Base-by-base conservation (phyloP, 192 early-diverging fungal species). In the Backusella macrospora region DNA sequence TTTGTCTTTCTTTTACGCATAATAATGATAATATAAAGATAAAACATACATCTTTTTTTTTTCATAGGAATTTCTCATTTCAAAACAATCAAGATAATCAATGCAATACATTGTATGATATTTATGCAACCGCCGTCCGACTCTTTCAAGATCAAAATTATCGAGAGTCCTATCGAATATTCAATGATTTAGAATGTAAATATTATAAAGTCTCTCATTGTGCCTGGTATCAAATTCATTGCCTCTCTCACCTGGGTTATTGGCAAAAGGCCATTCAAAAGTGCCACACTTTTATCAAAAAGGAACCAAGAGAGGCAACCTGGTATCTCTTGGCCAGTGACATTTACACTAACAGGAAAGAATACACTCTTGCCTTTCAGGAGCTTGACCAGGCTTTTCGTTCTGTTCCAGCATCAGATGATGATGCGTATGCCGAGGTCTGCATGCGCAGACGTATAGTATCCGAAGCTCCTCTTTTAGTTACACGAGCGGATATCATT, bases 181-280 rank as follows among this genome's bases (percentile, higher is more conserved):
- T 39, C n/a, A 64, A 29, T 18, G 59, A 73, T 7, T 14, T 73
- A 8, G 59, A 64, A 43, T 26, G 26, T 14, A 38, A 29, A 18
- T 26, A 46, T 15, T 64, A 64, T 40, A 26, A 34, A 10, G 23
- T 40, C 1, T 37, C 46, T 12, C 38, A 40, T 6, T 73, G 62
- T 21, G 21, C 39, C 9, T 42, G 62, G n/a, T 65, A 65, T 40
- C 71, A 64, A 7, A 45, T 73, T 8, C 71, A 64, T 16, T 73
- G 71, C 26, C 44, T 73, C 14, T 16, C 47, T 37, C 26, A 29
- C 1, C n/a, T 73, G 0, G 48, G 65, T 34, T 26, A 67, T 7
- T 63, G 44, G 43, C 34, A 15, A 55, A 37, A 49, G 14, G 73
- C 73, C 5, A 46, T 74, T 9, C 14, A 62, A 5, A 44, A 68